Conservation (phyloP, 805 yeast genomes). For the Pichia rugopelliculosa region DNA sequence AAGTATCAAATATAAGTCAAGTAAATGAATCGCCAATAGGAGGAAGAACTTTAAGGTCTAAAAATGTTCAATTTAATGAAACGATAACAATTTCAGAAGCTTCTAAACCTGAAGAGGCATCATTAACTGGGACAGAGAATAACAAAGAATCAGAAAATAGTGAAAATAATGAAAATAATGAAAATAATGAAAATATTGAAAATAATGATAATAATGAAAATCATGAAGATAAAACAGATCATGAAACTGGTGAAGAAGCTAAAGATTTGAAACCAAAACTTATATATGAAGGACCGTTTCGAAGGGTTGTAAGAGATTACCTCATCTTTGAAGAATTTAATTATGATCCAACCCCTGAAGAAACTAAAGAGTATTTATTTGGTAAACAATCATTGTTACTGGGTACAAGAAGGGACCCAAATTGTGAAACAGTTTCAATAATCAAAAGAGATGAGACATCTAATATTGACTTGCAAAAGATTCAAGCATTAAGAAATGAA, state of each 20-base stretch:
- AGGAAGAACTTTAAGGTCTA: not conserved
- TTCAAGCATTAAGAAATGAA: conserved; percentile 19
- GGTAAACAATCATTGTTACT: conserved; percentile 53
- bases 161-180: conserved; percentile 8
- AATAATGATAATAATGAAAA: no score
- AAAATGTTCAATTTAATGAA: not conserved
- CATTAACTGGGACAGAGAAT: not conserved
- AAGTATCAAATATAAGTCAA: not conserved
- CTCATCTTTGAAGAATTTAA: conserved; percentile 46
- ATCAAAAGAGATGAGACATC: conserved; percentile 25
- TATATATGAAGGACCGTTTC: conserved; percentile 62
- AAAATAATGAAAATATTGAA: conserved; percentile 14
- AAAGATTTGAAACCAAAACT: conserved; percentile 1
- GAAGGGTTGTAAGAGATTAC: conserved; percentile 47
- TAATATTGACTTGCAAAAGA: conserved; percentile 21
- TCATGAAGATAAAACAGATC: no score
- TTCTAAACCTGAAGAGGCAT: not conserved
- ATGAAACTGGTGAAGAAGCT: no score
- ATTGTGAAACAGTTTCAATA: conserved; percentile 36
- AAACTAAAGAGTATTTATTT: conserved; percentile 39
- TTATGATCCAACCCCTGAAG: conserved; percentile 23
- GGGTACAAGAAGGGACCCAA: conserved; percentile 45
- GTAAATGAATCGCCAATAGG: not conserved
- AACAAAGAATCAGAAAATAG: not conserved
- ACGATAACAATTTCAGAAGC: not conserved